Evolutionary conservation across 495 filamentous ascomycete species (phyloP).

Genomic region (Lasiosphaeris hirsuta): DNA sequence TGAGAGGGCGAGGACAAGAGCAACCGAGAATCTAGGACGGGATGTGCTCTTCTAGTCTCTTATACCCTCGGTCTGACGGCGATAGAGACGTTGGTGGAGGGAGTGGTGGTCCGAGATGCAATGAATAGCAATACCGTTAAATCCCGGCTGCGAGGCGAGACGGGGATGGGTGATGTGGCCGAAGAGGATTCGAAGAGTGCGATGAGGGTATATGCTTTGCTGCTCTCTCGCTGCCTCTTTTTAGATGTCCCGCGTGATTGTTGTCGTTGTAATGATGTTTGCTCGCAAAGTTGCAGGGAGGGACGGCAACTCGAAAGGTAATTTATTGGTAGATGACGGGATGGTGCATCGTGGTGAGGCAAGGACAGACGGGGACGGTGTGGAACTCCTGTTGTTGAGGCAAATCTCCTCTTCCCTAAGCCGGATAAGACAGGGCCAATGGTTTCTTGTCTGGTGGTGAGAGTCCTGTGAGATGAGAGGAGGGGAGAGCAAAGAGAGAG

Average conservation of each 20-base stretch:
- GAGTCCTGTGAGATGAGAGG: not conserved
- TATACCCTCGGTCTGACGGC: slow-evolving; percentile 7
- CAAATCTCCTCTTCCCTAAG: not conserved
- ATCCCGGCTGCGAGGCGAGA: slow-evolving; percentile 17
- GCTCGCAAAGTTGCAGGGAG: slow-evolving; percentile 39
- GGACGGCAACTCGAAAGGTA: slow-evolving; percentile 29
- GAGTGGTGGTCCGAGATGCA: not conserved
- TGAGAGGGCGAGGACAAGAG: not conserved
- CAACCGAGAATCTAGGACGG: not conserved
- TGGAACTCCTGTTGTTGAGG: not conserved
- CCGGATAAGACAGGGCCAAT: slow-evolving; percentile 2
- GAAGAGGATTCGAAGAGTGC: slow-evolving; percentile 38
- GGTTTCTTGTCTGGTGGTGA: not conserved
- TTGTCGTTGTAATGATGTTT: slow-evolving; percentile 28
- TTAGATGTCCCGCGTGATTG: slow-evolving; percentile 14
- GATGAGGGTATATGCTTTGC: slow-evolving; percentile 16
- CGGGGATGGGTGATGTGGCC: slow-evolving; percentile 39
- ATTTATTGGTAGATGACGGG: slow-evolving; percentile 40
- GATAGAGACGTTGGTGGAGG: not conserved
- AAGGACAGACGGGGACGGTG: slow-evolving; percentile 12
- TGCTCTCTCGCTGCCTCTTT: slow-evolving; percentile 9
- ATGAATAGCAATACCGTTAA: not conserved
- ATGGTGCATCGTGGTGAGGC: slow-evolving; percentile 40
- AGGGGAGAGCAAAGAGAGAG: slow-evolving; percentile 4
- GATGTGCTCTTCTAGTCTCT: slow-evolving; percentile 5